Base-by-base conservation (phyloP, 2,329 filamentous ascomycete genomes). In the Phaeosphaeriaceae sp. region DNA sequence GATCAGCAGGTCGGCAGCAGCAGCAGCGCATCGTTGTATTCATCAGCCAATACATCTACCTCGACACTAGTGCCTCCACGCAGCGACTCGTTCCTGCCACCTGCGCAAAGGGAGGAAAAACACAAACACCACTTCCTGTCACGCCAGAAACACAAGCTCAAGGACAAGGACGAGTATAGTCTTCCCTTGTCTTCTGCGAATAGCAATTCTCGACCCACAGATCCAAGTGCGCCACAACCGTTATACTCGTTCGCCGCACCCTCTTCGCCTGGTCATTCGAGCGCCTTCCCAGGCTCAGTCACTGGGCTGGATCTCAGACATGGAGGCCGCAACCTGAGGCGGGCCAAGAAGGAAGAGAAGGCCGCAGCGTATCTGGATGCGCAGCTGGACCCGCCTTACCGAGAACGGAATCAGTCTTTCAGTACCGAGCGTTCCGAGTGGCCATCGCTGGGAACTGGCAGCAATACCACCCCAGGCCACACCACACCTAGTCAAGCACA, bases 191-290 rank as follows among this genome's bases (percentile, higher is more conserved):
- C 88, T 0, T 92, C 89, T 3, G 87, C 87, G 2, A 84, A 85
- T 51, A 91, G 87, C 71, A 92, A 90, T 64, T 92, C 89, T 1
- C 83, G 83, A 58, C 87, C 89, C 1, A 87, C 87, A 5, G 89
- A 92, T 61, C 88, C 89, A 0, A 87, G 78, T 64, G 88, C 88
- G 3, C 88, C 89, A 0, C 87, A 84, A 59, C 90, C 88, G 46
- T 74, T 93, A 4, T 93, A 93, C 76, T 91, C 85, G 54, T 92
- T 93, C 72, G 88, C 86, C 48, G 74, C 89, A 1, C 89, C 89
- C 1, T 81, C 87, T 6, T 91, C 87, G 52, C 88, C 89, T 1
- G 87, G 83, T 0, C 84, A 86, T 12, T 82, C 80, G 42, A 82
- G 79, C 43, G 82, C 83, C 26, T 96, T 97, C 69, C 81, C 87